These are phyloP conservation scores for Ophiosphaerella korrae DNA, from an alignment of 2,329 filamentous ascomycete genomes.

Conservation along the genomic window DNA sequence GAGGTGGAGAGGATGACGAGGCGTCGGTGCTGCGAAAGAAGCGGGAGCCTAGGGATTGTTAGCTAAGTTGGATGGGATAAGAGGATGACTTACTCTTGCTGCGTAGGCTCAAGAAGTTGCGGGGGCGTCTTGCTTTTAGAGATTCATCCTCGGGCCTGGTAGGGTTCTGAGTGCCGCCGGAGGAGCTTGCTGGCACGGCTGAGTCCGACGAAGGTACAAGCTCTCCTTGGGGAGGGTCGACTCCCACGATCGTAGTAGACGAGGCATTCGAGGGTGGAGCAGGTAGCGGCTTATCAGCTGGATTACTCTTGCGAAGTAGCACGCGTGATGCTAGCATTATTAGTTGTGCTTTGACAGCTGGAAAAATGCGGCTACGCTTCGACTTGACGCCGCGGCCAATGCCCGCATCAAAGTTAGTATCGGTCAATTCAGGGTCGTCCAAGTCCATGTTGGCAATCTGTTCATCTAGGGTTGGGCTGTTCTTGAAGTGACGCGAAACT, in stretches of 20 bases:
- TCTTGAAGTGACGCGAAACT: constrained; percentile 31
- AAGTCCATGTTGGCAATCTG: constrained; percentile 10
- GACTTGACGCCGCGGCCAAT: constrained; percentile 14
- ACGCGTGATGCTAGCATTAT: constrained; percentile 17
- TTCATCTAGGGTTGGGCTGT: constrained; percentile 22
- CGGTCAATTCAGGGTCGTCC: background rate
- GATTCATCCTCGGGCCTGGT: background rate
- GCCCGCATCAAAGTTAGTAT: constrained; percentile 19
- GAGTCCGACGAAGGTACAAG: background rate
- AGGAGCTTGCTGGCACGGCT: background rate
- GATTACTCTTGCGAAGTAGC: constrained; percentile 11
- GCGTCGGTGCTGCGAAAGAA: constrained; percentile 15
- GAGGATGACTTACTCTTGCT: constrained; percentile 14
- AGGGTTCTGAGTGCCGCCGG: background rate
- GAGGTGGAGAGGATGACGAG: constrained; percentile 10
- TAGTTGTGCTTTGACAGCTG: background rate
- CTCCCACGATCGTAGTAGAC: constrained; percentile 1
- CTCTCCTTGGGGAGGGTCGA: background rate
- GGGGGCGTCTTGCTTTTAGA: constrained; percentile 10
- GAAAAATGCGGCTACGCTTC: constrained; percentile 15
- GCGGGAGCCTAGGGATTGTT: constrained; percentile 14
- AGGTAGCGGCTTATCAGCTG: constrained; percentile 9
- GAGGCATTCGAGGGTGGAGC: constrained; percentile 1
- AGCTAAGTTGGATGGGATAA: background rate
- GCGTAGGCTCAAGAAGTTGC: constrained; percentile 17